phyloP scores from a whole-genome alignment of 495 filamentous ascomycete species.

The Niebla homalea region DNA sequence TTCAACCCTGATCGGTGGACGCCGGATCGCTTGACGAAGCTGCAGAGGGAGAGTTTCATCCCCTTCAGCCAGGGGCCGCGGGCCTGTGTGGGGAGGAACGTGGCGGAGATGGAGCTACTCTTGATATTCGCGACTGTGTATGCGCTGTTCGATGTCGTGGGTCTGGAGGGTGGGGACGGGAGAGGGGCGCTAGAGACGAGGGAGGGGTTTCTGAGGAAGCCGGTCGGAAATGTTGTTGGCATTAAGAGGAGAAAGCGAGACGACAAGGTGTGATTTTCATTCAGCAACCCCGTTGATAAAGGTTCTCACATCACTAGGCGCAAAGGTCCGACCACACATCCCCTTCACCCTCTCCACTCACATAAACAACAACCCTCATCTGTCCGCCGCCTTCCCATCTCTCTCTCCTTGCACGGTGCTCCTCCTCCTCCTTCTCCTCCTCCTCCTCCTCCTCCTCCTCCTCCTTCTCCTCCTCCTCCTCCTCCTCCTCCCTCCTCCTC shows the following conservation, averaged over 20 bases:
- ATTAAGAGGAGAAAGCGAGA: conserved; percentile 36
- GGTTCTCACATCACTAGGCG: too few relatives aligned
- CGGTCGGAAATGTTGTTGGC: conserved; percentile 59
- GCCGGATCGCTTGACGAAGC: conserved; percentile 35
- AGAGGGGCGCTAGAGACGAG: conserved; percentile 53
- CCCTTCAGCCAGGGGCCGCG: conserved; percentile 75
- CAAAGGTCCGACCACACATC: too few relatives aligned
- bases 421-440: too few relatives aligned
- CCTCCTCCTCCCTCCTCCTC: too few relatives aligned
- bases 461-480: too few relatives aligned
- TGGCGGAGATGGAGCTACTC: conserved; percentile 88
- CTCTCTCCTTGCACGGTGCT: too few relatives aligned
- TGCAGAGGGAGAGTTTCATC: conserved; percentile 70
- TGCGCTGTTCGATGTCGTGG: conserved; percentile 57
- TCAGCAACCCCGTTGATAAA: too few relatives aligned
- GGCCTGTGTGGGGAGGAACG: conserved; percentile 71
- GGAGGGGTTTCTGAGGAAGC: conserved; percentile 87
- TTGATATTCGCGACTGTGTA: conserved; percentile 69
- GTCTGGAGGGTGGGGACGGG: conserved; percentile 38
- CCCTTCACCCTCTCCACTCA: too few relatives aligned
- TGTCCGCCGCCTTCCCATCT: too few relatives aligned
- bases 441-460: too few relatives aligned
- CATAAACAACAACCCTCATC: too few relatives aligned
- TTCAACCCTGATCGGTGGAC: conserved; percentile 79
- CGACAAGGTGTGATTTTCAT: neutral